Conservation (phyloP, 495 filamentous ascomycete genomes). For the Acidiella bohemica region DNA sequence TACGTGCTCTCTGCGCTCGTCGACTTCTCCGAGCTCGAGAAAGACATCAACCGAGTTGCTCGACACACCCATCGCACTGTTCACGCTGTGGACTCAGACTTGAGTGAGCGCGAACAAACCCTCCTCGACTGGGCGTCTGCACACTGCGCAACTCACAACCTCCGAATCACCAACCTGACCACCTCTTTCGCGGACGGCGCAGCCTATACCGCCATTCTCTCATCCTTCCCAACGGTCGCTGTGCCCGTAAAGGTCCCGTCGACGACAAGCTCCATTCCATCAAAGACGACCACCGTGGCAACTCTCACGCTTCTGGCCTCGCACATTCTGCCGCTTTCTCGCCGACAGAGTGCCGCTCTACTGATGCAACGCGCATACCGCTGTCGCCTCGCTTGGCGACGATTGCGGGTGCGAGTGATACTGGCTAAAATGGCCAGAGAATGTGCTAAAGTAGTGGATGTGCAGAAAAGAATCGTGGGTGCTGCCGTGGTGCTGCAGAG, state of each 20-base stretch:
- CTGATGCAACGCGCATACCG: slow-evolving; percentile 38
- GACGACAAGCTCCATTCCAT: slow-evolving; percentile 24
- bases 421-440: slow-evolving; percentile 24
- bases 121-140: slow-evolving; percentile 43
- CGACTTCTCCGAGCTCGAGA: slow-evolving; percentile 40
- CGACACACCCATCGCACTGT: not conserved
- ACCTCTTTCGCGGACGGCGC: slow-evolving; percentile 46
- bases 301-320: slow-evolving; percentile 50
- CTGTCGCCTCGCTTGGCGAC: slow-evolving; percentile 6
- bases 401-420: slow-evolving; percentile 13
- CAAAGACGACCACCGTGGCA: slow-evolving; percentile 39
- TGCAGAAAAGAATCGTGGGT: slow-evolving; percentile 19
- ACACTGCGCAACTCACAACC: slow-evolving; percentile 35
- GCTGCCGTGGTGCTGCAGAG: slow-evolving; percentile 30
- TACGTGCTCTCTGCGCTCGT: slow-evolving; percentile 43
- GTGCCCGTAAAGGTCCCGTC: slow-evolving; percentile 27
- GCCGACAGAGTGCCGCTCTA: slow-evolving; percentile 37
- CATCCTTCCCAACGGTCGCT: slow-evolving; percentile 41
- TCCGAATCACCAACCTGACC: slow-evolving; percentile 42
- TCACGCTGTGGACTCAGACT: not conserved
- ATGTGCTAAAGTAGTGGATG: slow-evolving; percentile 26
- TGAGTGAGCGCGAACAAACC: slow-evolving; percentile 24
- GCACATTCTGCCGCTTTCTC: slow-evolving; percentile 42
- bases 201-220: slow-evolving; percentile 44
- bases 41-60: slow-evolving; percentile 32